Evolutionary conservation across 2,329 filamentous ascomycete genomes (phyloP), one percentile per base, ranked within the genome.

Genomic region (Bisporella sp.): DNA sequence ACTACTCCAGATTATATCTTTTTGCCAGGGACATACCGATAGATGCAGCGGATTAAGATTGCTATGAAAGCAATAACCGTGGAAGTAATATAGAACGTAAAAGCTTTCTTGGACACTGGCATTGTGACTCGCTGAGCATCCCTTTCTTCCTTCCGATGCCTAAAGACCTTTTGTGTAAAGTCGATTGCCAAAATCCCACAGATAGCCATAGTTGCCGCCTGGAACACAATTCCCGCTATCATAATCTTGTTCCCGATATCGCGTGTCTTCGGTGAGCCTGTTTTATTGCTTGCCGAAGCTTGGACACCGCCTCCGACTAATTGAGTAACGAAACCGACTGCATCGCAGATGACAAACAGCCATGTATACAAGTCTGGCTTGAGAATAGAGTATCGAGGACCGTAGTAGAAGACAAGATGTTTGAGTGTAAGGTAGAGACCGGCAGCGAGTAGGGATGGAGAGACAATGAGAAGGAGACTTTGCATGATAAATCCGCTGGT

Each of bases 341-440:
- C 67, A 64, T 82, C 78, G 62, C 73, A 72, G 8, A 67, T 60
- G 54, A 83, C 77, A 66, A 84, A 84, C 52, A 82, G 73, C 66
- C 73, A 76, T n/a, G 78, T 78, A 62, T 80, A 81, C 47, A 70
- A 62, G 5, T 64, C 64, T 47, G 78, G 73, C 4, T 65, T 67
- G 47, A 82, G 52, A 54, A 75, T 73, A n/a, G 77, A 79, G 48
- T 78, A 68, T 37, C 57, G 41, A 6, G 77, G 72, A 64, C 69
- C 71, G 54, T 79, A 68, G 44, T 71, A 65, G 33, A 77, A 66
- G 51, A 74, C 71, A 56, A 79, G 65, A 69, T 82, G 79, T 64
- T 82, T 81, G 55, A 83, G 74, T 4, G 76, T 82, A 37, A 84
- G 72, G 69, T 84, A 84, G 64, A 83, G 75, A 61, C 73, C 74